phyloP scores from a whole-genome alignment of 148 eudicot genomes.

The Cornus controversa region DNA sequence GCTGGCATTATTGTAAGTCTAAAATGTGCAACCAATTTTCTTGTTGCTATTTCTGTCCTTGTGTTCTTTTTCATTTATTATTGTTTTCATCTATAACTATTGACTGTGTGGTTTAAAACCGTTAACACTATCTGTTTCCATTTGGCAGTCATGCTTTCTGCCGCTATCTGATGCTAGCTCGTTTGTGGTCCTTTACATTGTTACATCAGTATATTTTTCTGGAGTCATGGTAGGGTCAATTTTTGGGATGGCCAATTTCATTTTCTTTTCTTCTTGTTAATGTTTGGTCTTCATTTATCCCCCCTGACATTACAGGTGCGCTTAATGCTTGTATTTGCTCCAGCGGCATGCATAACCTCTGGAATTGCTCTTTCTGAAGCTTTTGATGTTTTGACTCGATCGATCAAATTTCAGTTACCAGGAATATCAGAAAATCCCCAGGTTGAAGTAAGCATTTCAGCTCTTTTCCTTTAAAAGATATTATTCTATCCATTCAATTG shows the following conservation, averaged over 20 bases:
- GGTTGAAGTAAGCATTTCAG: constrained; percentile 44
- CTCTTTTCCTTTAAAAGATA: background rate
- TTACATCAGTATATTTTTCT: constrained; percentile 89
- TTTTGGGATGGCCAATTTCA: background rate
- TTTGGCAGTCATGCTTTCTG: constrained; percentile 78
- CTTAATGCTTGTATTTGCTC: constrained; percentile 96
- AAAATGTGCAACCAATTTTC: constrained; percentile 7
- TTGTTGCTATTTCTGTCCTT: background rate
- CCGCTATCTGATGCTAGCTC: constrained; percentile 98
- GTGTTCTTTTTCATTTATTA: background rate
- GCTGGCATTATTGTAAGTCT: constrained; percentile 94
- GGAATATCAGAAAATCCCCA: constrained; percentile 34
- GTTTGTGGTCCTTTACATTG: constrained; percentile 87
- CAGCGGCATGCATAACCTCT: constrained; percentile 96
- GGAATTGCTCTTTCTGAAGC: constrained; percentile 98
- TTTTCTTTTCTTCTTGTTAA: background rate
- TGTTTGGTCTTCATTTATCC: background rate
- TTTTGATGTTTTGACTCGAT: constrained; percentile 75
- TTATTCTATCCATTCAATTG: background rate
- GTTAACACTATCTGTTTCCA: constrained; percentile 18
- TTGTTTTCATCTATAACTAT: constrained; percentile 10
- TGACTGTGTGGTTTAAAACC: background rate
- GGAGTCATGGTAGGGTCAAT: constrained; percentile 84
- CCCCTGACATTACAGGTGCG: constrained; percentile 62
- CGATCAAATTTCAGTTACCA: constrained; percentile 72